Evolutionary conservation across 306 rosid species (phyloP), one percentile per base, ranked within the genome.

Genomic region (Quercus berberidifolia): DNA sequence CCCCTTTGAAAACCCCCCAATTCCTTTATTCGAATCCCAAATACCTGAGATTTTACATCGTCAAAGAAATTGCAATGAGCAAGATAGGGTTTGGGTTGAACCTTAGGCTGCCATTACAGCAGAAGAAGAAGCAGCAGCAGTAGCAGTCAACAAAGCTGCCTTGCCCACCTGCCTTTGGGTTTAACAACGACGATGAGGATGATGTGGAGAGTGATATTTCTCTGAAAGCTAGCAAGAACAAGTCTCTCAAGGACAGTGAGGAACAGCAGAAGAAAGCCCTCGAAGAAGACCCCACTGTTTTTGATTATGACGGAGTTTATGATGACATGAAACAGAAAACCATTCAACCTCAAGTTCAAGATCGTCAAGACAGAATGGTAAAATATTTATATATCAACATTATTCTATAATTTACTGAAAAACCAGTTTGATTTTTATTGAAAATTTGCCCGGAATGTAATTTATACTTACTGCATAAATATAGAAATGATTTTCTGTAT

Each of bases 261-360:
- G 93, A 90, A 80, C 97, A 87, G 87, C 91, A 90, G 71, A 90
- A 84, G 86, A 92, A 91, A 84, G 96, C 98, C 14, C 83, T 95
- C 78, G 88, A 89, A 83, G 97, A 92, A 85, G 99, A 95, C 71
- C 98, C 97, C 0, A 83, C 92, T 0, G 74, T 90, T 43, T 43
- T 95, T 68, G 90, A 91, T 82, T 95, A 95, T 75, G 99, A 95
- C 64, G 92, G 91, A 78, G 93, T 95, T 72, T 93, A 93, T 79
- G 99, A 90, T 62, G 85, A 91, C 73, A 91, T 89, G 99, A 95
- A 95, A 83, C 84, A 85, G 69, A 89, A 90, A 83, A 84, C 76
- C 23, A 56, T 87, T 15, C 92, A 82, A 67, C 97, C 98, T 65
- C 56, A 75, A 62, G 84, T 73, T 1, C 92, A 89, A 79, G 99